phyloP scores from a whole-genome alignment of 495 filamentous ascomycete species.

The Astrothelium subdiscretum region DNA sequence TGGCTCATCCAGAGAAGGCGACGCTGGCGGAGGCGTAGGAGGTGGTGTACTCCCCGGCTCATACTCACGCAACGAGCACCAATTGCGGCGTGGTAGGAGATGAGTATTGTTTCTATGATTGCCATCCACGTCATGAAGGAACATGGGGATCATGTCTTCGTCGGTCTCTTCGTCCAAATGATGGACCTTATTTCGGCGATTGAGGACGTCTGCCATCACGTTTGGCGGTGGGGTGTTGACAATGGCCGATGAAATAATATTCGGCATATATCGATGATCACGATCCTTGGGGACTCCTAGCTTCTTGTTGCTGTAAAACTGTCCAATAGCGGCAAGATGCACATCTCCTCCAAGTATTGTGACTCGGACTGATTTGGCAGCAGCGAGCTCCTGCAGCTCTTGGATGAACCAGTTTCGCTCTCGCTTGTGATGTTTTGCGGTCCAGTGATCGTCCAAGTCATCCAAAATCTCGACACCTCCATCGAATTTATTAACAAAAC shows the following conservation, averaged over 20 bases:
- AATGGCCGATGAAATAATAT: constrained; percentile 80
- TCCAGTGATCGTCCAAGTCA: constrained; percentile 93
- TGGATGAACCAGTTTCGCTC: constrained; percentile 81
- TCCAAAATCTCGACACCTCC: constrained; percentile 89
- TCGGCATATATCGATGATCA: constrained; percentile 90
- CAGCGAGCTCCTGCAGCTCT: constrained; percentile 81
- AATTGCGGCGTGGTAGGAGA: constrained; percentile 83
- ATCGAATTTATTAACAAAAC: constrained; percentile 78
- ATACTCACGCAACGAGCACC: constrained; percentile 79
- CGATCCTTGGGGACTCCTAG: constrained; percentile 58
- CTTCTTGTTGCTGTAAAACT: constrained; percentile 85
- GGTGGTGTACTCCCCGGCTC: constrained; percentile 67
- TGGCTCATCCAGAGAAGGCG: constrained; percentile 16
- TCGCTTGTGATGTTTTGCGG: constrained; percentile 80
- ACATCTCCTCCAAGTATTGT: constrained; percentile 89
- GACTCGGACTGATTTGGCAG: constrained; percentile 80
- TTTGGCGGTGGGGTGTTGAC: constrained; percentile 87
- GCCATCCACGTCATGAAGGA: constrained; percentile 76
- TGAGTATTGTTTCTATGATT: constrained; percentile 82
- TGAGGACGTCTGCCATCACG: constrained; percentile 79
- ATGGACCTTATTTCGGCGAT: constrained; percentile 87
- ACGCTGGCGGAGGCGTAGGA: constrained; percentile 39
- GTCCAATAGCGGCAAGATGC: constrained; percentile 81
- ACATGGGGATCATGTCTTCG: constrained; percentile 91
- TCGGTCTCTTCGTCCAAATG: constrained; percentile 78